phyloP scores from a whole-genome alignment of 192 early-diverging fungal genomes.

The Jimgerdemannia lactiflua region DNA sequence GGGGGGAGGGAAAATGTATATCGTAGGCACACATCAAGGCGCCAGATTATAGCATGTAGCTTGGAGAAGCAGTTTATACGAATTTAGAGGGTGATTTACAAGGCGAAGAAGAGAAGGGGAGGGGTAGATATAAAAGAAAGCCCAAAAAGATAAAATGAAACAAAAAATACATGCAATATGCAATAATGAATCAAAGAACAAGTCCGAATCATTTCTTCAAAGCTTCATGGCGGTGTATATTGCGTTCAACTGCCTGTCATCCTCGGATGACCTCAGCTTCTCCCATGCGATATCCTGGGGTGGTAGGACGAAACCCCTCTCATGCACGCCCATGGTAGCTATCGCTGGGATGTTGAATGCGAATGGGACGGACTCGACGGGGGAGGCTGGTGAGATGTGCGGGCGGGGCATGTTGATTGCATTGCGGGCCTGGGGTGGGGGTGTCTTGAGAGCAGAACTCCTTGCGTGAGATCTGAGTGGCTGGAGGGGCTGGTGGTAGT shows the following conservation, averaged over 20 bases:
- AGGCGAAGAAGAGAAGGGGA: no score
- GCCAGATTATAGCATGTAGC: no score
- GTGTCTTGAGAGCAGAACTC: background rate
- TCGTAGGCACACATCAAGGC: no score
- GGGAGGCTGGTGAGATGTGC: background rate
- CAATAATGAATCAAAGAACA: no score
- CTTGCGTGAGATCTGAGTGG: background rate
- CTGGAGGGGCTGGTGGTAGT: conserved; percentile 11
- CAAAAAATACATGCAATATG: no score
- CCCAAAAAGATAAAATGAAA: no score
- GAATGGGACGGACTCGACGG: conserved; percentile 6
- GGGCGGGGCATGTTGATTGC: background rate
- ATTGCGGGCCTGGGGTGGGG: background rate
- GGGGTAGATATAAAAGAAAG: no score
- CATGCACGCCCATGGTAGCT: conserved; percentile 9
- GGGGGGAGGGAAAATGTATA: no score
- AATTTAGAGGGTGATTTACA: no score
- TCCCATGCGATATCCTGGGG: conserved; percentile 37
- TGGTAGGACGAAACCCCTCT: conserved; percentile 12
- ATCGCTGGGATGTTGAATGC: conserved; percentile 2
- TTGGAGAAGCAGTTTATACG: no score
- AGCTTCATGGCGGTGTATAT: background rate
- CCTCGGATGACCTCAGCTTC: conserved; percentile 34
- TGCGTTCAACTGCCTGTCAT: conserved; percentile 34
- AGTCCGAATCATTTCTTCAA: background rate